Base-by-base conservation (phyloP, 768 basidiomycete species). In the Mycena haematopus region DNA sequence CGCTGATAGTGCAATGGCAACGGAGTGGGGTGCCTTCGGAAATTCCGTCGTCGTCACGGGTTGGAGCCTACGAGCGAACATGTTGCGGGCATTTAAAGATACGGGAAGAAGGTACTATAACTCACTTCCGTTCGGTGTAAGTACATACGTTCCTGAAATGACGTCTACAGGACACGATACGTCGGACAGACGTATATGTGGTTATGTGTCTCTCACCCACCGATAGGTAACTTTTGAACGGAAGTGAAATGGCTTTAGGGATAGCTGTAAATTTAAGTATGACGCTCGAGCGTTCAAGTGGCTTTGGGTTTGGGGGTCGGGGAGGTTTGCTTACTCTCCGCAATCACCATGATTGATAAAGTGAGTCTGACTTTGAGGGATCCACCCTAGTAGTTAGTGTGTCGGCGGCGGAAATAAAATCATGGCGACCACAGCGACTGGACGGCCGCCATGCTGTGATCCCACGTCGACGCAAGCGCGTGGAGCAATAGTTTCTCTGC, bases 351-450 rank as follows among this genome's bases (percentile, higher is more conserved):
- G n/a, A n/a, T n/a, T n/a, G n/a, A n/a, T n/a, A n/a, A 31, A 31
- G 6, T 15, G 2, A 7, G 36, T 36, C 13, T 24, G 44, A 5
- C 15, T 50, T 53, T 9, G 36, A 17, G 52, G 25, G 15, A 25
- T 2, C 17, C 40, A 42, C 19, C 40, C 40, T 42, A 6, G 17
- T 14, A 14, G 36, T 17, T 6, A 42, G 40, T 42, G 17, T 25
- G 35, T n/a, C 2, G 5, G 53, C 38, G 52, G 53, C 40, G 53
- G 53, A 54, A 38, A 54, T 54, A 54, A 8, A 19, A 10, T 35
- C n/a, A 7, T 19, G 6, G 10, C 21, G n/a, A 33, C 6, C 35
- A 14, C 24, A 17, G 2, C 19, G 24, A 31, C 29, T n/a, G n/a
- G 29, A 31, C 24, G 25, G 2, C 35, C 19, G 9, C 35, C 17